Conservation (phyloP, 805 yeast species). For the Candida caryicola region DNA sequence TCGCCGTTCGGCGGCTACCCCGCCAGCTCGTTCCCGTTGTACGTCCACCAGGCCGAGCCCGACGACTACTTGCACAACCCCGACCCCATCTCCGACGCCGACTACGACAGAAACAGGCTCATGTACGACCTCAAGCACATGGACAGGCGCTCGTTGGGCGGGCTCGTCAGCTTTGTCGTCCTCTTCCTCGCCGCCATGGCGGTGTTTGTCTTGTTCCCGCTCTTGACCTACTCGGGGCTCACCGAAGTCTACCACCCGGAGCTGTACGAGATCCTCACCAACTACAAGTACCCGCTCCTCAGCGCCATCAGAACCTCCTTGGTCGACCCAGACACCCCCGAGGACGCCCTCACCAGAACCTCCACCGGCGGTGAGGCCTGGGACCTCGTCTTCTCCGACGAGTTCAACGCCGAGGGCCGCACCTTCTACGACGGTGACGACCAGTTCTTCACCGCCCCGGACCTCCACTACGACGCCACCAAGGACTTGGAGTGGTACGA, state of each 20-base stretch:
- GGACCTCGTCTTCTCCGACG: constrained; percentile 40
- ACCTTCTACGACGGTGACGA: constrained; percentile 45
- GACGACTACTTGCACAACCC: constrained; percentile 97
- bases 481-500: constrained; percentile 45
- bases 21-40: constrained; percentile 84
- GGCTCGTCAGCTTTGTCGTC: constrained; percentile 55
- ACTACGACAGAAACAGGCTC: constrained; percentile 70
- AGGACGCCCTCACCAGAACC: constrained; percentile 22
- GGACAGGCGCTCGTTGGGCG: constrained; percentile 62
- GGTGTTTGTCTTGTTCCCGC: constrained; percentile 80
- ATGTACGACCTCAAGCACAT: constrained; percentile 59
- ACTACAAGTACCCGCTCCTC: constrained; percentile 37
- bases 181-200: constrained; percentile 62
- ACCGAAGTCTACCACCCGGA: constrained; percentile 26
- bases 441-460: constrained; percentile 42
- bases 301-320: constrained; percentile 35
- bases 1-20: constrained; percentile 98
- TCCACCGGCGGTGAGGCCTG: constrained; percentile 28
- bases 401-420: constrained; percentile 43
- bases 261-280: constrained; percentile 46
- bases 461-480: constrained; percentile 42
- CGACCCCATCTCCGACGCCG: constrained; percentile 90
- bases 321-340: constrained; percentile 43
- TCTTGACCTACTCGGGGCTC: constrained; percentile 76
- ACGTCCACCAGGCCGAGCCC: constrained; percentile 88